These are phyloP conservation scores for Alternaria gaisen DNA, from an alignment of 2,329 filamentous ascomycete genomes.

Conservation along the genomic window DNA sequence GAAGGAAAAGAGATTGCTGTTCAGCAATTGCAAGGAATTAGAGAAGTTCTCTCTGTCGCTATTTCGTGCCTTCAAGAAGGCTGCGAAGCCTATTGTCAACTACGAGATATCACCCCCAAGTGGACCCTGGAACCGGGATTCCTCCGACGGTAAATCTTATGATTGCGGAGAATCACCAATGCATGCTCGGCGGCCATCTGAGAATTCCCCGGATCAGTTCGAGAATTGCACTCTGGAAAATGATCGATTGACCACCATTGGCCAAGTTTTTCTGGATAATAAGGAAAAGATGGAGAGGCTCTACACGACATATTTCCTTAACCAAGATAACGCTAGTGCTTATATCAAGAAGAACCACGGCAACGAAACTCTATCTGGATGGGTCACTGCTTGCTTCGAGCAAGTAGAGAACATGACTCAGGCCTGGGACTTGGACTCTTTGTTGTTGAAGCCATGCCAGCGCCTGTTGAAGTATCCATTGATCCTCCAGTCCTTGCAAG, in stretches of 20 bases:
- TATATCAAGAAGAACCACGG: slow-evolving; percentile 64
- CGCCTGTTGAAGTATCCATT: slow-evolving; percentile 93
- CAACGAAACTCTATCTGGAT: slow-evolving; percentile 71
- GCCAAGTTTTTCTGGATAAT: slow-evolving; percentile 65
- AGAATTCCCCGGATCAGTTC: slow-evolving; percentile 40
- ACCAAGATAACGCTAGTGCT: slow-evolving; percentile 70
- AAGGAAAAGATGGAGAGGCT: slow-evolving; percentile 69
- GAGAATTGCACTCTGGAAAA: slow-evolving; percentile 55
- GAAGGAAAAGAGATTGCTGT: slow-evolving; percentile 88
- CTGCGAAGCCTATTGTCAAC: slow-evolving; percentile 78
- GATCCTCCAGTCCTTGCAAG: slow-evolving; percentile 79
- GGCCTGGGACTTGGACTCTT: slow-evolving; percentile 92
- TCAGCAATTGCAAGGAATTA: slow-evolving; percentile 91
- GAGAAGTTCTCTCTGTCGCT: slow-evolving; percentile 85
- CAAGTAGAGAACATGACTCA: slow-evolving; percentile 91
- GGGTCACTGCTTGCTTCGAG: slow-evolving; percentile 92
- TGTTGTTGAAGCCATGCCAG: slow-evolving; percentile 98
- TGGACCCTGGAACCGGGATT: slow-evolving; percentile 36
- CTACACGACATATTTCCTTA: slow-evolving; percentile 71
- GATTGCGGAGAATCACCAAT: slow-evolving; percentile 28
- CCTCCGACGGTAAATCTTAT: slow-evolving; percentile 27
- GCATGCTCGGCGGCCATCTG: slow-evolving; percentile 28
- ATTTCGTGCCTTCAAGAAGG: slow-evolving; percentile 80
- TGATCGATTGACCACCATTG: slow-evolving; percentile 67
- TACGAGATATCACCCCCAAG: slow-evolving; percentile 49